Evolutionary conservation across 2,329 filamentous ascomycete genomes (phyloP), one percentile per base, ranked within the genome.

Genomic region (Penicillium corylophilum): DNA sequence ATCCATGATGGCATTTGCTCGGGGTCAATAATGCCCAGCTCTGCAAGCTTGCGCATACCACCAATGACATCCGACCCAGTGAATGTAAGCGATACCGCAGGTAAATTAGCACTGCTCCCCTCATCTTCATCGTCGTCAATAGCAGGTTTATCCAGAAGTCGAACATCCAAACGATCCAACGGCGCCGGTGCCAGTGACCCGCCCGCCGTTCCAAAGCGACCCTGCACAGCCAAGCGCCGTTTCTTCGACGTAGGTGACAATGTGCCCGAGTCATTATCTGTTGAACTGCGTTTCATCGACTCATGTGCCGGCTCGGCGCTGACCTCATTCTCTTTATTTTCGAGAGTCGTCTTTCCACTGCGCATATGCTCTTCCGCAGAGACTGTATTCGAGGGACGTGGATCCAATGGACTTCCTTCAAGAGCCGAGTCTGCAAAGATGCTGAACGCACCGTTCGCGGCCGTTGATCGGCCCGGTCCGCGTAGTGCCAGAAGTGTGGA

Each of bases 1-100:
- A 95, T 87, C 90, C 90, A 95, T 0, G 88, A 88, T 0, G 91
- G 90, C 87, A 95, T 92, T 48, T 78, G 82, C 63, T 85, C 81
- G 1, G 89, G 87, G 65, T 95, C 84, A 23, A 95, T 76, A 4
- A 75, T 59, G 0, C 89, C 90, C 15, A 82, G 74, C 69, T 95
- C 90, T 0, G 93, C 87, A 28, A 95, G 77, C 64, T 87, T 84
- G 43, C 89, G 81, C 22, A 95, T 79, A 0, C 91, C 91, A 0
- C 86, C 86, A 72, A 95, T 93, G 2, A 95, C 85, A 66, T 95
- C 89, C 0, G 80, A 71, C 0, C 91, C 91, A 35, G 86, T 81
- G 55, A 96, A 88, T 0, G 83, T 85, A 9, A 95, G 71, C 2
- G 68, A 69, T 2, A 74, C 53, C 4, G 68, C 61, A 7, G 67